These are phyloP conservation scores for Citrus maxima DNA, from an alignment of 345 rosid genomes.

Conservation along the genomic window DNA sequence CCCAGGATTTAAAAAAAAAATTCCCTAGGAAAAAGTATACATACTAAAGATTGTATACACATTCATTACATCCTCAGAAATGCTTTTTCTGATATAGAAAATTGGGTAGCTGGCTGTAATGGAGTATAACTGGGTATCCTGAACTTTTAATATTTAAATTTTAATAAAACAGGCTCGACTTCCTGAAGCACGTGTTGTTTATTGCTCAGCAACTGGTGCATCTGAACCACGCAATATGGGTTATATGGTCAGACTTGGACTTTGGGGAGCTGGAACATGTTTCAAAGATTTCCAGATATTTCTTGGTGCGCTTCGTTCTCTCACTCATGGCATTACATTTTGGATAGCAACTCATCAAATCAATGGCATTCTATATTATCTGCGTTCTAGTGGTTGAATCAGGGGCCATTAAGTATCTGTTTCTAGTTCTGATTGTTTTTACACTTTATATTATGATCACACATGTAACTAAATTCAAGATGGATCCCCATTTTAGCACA, in stretches of 20 bases:
- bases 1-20: neutral
- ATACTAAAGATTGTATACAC: neutral
- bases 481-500: neutral
- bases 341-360: neutral
- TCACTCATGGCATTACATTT: neutral
- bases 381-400: neutral
- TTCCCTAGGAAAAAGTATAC: neutral
- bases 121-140: neutral
- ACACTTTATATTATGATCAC: neutral
- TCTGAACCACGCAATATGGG: constrained; percentile 99
- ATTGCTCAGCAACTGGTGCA: constrained; percentile 99
- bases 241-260: constrained; percentile 99
- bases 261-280: constrained; percentile 96
- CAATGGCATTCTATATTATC: neutral
- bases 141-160: constrained; percentile 23
- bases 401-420: neutral
- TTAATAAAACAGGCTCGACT: constrained; percentile 73
- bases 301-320: constrained; percentile 41
- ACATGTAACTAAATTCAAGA: neutral
- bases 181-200: constrained; percentile 91
- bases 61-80: neutral
- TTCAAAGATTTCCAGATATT: constrained; percentile 70
- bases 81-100: neutral
- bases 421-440: neutral
- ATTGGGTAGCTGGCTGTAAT: neutral